Evolutionary conservation across 352 stramenopile genomes (phyloP).

Genomic region (Phytopythium chamaehyphon): DNA sequence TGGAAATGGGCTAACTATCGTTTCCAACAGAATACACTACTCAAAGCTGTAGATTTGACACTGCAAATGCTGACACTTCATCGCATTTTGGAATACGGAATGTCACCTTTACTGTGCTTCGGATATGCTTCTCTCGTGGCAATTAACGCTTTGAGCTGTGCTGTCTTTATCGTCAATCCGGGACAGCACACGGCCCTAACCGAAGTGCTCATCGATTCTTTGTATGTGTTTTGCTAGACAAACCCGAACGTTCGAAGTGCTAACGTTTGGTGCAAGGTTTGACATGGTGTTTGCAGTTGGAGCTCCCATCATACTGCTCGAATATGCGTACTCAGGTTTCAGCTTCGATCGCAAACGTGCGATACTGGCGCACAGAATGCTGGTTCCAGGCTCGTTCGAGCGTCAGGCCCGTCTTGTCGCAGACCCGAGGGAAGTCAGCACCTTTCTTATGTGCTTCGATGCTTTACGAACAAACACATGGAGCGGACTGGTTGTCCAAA

Average conservation of each 20-base stretch:
- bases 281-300: slow-evolving; percentile 10
- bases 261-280: neutral
- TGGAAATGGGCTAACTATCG: no score
- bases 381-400: neutral
- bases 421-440: slow-evolving; percentile 2
- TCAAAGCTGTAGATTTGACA: slow-evolving; percentile 5
- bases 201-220: slow-evolving; percentile 7
- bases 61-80: slow-evolving; percentile 3
- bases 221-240: neutral
- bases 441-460: slow-evolving; percentile 5
- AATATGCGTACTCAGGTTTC: slow-evolving; percentile 5
- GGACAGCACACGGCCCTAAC: neutral
- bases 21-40: neutral
- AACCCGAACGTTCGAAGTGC: no score
- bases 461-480: slow-evolving; percentile 1
- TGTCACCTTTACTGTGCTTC: neutral
- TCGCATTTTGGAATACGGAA: slow-evolving; percentile 3
- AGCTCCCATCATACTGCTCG: slow-evolving; percentile 4
- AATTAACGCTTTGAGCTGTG: slow-evolving; percentile 2
- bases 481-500: slow-evolving; percentile 1
- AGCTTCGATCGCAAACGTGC: slow-evolving; percentile 1
- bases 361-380: neutral
- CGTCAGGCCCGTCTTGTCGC: neutral
- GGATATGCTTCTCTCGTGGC: neutral
- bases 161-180: slow-evolving; percentile 5